Evolutionary conservation across 108 stramenopile genomes (phyloP).

Genomic region (Skeletonema grethae): DNA sequence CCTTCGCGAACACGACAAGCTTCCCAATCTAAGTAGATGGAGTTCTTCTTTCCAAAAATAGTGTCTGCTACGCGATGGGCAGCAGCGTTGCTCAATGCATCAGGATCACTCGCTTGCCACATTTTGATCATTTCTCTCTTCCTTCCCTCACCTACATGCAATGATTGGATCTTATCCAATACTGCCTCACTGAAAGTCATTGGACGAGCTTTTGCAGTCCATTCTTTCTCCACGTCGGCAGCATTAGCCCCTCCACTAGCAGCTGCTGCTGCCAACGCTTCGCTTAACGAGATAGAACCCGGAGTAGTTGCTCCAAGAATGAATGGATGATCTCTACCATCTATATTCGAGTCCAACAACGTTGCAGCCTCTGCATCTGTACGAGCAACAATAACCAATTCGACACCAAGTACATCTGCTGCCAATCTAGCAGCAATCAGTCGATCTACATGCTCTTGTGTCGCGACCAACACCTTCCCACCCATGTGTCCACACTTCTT

Average conservation of each 20-base stretch:
- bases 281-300: slow-evolving; percentile 62
- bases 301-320: slow-evolving; percentile 86
- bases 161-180: slow-evolving; percentile 61
- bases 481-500: slow-evolving; percentile 99
- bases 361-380: slow-evolving; percentile 98
- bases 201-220: slow-evolving; percentile 64
- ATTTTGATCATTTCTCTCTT: slow-evolving; percentile 64
- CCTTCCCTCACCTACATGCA: slow-evolving; percentile 35
- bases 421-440: slow-evolving; percentile 92
- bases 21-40: slow-evolving; percentile 95
- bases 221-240: slow-evolving; percentile 54
- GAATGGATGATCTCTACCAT: slow-evolving; percentile 96
- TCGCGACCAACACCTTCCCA: slow-evolving; percentile 92
- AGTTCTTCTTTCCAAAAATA: slow-evolving; percentile 80
- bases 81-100: slow-evolving; percentile 77
- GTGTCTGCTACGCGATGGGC: slow-evolving; percentile 82
- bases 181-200: slow-evolving; percentile 92
- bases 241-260: slow-evolving; percentile 41
- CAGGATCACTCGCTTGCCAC: slow-evolving; percentile 84
- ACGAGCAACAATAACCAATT: slow-evolving; percentile 87
- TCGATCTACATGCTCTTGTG: slow-evolving; percentile 95
- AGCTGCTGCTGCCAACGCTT: slow-evolving; percentile 54
- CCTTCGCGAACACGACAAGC: slow-evolving; percentile 93
- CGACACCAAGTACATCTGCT: slow-evolving; percentile 87
- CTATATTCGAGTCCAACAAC: slow-evolving; percentile 93